phyloP scores from a whole-genome alignment of 2,329 filamentous ascomycete species.

The Diplodia scrobiculata region DNA sequence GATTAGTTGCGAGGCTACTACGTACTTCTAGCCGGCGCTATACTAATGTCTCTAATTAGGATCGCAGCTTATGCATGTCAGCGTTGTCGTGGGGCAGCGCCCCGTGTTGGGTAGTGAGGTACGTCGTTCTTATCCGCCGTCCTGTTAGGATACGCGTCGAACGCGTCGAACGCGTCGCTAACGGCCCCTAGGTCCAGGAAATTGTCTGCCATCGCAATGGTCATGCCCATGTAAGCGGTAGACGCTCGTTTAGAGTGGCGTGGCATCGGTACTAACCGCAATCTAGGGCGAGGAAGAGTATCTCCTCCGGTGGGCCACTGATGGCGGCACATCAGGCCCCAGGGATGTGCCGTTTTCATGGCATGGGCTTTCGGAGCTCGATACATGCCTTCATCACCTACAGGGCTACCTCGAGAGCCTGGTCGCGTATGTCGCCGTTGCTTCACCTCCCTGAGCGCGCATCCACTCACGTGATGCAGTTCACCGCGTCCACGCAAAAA shows the following conservation, averaged over 20 bases:
- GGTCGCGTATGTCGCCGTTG: constrained; percentile 28
- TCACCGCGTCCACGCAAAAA: constrained; percentile 31
- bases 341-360: constrained; percentile 45
- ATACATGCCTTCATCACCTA: constrained; percentile 44
- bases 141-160: not conserved
- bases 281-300: constrained; percentile 21
- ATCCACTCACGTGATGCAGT: constrained; percentile 17
- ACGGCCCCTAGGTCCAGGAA: constrained; percentile 3
- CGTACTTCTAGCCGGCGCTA: not conserved
- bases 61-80: not conserved
- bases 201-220: constrained; percentile 14
- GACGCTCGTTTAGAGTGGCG: not conserved
- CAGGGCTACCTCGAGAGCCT: constrained; percentile 48
- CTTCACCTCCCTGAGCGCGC: not conserved
- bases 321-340: not conserved
- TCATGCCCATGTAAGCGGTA: not conserved
- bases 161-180: constrained; percentile 1
- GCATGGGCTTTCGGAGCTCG: constrained; percentile 49
- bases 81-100: not conserved
- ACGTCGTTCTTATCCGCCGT: no score
- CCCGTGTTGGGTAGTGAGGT: not conserved
- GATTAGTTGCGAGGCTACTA: not conserved
- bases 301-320: constrained; percentile 5
- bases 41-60: not conserved
- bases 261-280: not conserved